Conservation (phyloP, 805 yeast genomes). For the Wickerhamiella azyma region DNA sequence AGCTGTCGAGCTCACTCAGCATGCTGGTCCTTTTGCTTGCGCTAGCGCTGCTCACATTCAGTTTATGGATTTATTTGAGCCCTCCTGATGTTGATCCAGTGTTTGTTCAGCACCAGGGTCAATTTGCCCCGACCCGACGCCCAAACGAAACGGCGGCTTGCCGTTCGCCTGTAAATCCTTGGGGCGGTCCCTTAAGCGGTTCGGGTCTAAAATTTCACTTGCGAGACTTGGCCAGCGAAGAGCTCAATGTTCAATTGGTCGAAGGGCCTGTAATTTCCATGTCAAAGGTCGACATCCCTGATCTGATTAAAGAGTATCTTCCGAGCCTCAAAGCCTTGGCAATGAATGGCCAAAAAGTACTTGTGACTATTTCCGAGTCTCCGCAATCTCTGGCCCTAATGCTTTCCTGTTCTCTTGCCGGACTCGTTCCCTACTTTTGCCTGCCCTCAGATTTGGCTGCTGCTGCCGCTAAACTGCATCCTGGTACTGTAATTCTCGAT, state of each 20-base stretch:
- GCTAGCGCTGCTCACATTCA: conserved; percentile 12
- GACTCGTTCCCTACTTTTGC: conserved; percentile 4
- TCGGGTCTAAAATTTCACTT: conserved; percentile 38
- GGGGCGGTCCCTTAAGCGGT: conserved; percentile 29
- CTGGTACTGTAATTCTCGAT: conserved; percentile 6
- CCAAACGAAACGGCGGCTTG: conserved; percentile 61
- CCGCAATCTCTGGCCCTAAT: conserved; percentile 15
- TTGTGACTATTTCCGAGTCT: conserved; percentile 10
- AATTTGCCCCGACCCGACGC: conserved; percentile 48
- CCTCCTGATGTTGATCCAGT: conserved; percentile 27
- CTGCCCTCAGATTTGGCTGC: conserved; percentile 5
- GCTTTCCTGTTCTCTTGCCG: conserved; percentile 16
- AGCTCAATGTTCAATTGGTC: conserved; percentile 6
- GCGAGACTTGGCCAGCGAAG: conserved; percentile 42
- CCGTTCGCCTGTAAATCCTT: conserved; percentile 61
- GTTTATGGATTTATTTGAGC: conserved; percentile 15
- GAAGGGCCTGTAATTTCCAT: conserved; percentile 2
- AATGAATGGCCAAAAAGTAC: not conserved
- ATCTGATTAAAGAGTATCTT: conserved; percentile 5
- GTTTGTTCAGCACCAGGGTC: conserved; percentile 40
- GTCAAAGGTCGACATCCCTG: conserved; percentile 1
- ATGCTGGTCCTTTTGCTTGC: conserved; percentile 17
- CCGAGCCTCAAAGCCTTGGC: not conserved
- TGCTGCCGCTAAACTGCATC: conserved; percentile 3
- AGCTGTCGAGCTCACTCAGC: not conserved